phyloP scores from a whole-genome alignment of 1,139 yeast genomes.

The Candida dubliniensis region DNA sequence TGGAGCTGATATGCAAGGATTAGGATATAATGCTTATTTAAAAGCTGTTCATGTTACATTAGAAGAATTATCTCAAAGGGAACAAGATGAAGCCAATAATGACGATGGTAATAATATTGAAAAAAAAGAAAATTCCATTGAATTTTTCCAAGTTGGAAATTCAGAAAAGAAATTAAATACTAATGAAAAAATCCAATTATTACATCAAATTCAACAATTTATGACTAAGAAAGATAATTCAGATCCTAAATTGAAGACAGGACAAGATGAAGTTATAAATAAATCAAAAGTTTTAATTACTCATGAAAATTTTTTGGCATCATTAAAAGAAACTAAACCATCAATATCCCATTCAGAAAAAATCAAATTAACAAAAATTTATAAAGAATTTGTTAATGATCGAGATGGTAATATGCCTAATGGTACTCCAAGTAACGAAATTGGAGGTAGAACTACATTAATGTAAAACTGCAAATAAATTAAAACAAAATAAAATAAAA shows the following conservation, averaged over 20 bases:
- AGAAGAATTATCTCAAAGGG: slow-evolving; percentile 35
- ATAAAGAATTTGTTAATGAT: slow-evolving; percentile 71
- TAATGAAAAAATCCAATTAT: slow-evolving; percentile 44
- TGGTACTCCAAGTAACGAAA: slow-evolving; percentile 77
- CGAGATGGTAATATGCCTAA: slow-evolving; percentile 89
- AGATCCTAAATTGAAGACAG: slow-evolving; percentile 11
- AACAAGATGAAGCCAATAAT: slow-evolving; percentile 23
- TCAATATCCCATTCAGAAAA: slow-evolving; percentile 79
- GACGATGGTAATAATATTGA: slow-evolving; percentile 17
- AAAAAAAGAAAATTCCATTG: slow-evolving; percentile 22
- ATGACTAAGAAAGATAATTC: slow-evolving; percentile 12
- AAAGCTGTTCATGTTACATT: slow-evolving; percentile 84
- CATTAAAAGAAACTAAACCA: slow-evolving; percentile 78
- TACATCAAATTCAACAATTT: slow-evolving; percentile 49
- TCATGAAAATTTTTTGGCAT: slow-evolving; percentile 57
- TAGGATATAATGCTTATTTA: slow-evolving; percentile 87
- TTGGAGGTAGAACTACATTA: slow-evolving; percentile 81
- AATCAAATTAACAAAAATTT: slow-evolving; percentile 60
- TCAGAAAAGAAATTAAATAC: slow-evolving; percentile 39
- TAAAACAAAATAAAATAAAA: background rate
- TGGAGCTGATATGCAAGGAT: slow-evolving; percentile 94
- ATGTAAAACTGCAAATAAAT: slow-evolving; percentile 39
- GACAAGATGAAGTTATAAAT: slow-evolving; percentile 14
- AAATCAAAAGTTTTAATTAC: slow-evolving; percentile 39
- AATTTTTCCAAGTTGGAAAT: slow-evolving; percentile 35